Evolutionary conservation across 495 filamentous ascomycete genomes (phyloP), one percentile per base, ranked within the genome.

Genomic region (Penicillium soppii): DNA sequence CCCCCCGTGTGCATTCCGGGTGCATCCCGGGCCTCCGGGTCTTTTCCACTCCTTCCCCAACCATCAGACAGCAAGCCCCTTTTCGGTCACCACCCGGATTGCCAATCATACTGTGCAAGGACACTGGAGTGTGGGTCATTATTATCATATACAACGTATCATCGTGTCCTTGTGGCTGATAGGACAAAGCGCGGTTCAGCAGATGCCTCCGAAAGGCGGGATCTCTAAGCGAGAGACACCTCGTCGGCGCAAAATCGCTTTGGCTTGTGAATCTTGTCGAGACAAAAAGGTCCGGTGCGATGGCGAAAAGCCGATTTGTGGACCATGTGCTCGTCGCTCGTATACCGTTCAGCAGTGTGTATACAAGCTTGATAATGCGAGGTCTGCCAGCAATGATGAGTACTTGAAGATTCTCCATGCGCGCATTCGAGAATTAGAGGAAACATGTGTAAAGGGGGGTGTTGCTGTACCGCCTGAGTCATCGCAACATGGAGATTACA

Each of bases 291-390:
- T 63, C 2, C 63, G 69, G 1, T 78, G 74, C 40, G 72, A 76
- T 48, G 72, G 73, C 7, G 56, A 22, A 7, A 78, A 73, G 50
- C 73, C 74, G 22, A 67, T 76, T 30, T 76, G 74, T 60, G 72
- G 66, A 15, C 66, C 70, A 6, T 78, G 74, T 27, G 50, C 50
- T 37, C 61, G 67, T 4, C 67, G 72, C 7, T 62, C 64, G 7
- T 60, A 70, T 39, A 46, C 57, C 12, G 63, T 70, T 16, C 53
- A 69, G 13, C 62, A 54, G 19, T 76, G 73, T 36, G 59, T 73
- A 6, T 77, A 72, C 58, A 69, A 56, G 13, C 44, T 63, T 15
- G 63, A 70, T 4, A 65, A 70, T 50, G 61, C 69, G 21, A 62
- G 69, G 8, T 67, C 70, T 6, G 68, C 65, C 0, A 74, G 68